Evolutionary conservation across 2,329 filamentous ascomycete genomes (phyloP), one percentile per base, ranked within the genome.

Genomic region (Pyrenochaeta sp.): DNA sequence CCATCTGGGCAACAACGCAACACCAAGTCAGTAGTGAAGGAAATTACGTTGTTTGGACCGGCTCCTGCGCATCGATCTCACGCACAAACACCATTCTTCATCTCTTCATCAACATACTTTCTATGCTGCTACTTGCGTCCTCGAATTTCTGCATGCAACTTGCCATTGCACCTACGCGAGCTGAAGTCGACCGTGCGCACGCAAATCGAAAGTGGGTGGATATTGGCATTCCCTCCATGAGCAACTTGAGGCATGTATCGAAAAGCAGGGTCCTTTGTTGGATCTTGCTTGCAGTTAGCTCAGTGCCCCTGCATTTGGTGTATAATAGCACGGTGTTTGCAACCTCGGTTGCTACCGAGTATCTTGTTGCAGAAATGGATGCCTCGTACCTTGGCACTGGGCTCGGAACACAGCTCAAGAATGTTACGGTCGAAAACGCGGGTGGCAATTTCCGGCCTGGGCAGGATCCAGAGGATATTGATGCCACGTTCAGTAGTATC

Each of bases 71-170:
- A 19, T 19, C 19, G 19, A 19, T 19, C 19, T 19, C 19, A 19
- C 19, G 19, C 19, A 30, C 28, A 9, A 66, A 62, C 39, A 50
- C 51, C 10, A 52, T 32, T 24, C 34, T 81, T 0, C 83, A 85
- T 68, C 64, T 85, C 25, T 54, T 78, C 2, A 80, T 86, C 65
- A 86, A 86, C 69, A 54, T 77, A 0, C 68, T 84, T 28, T 78
- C 79, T 30, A 83, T 81, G 0, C 53, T 77, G 1, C 56, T 85
- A 13, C 74, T 85, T 0, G 75, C 77, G 1, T 81, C 81, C 3
- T 82, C 79, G 37, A 84, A 84, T 64, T 84, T 82, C 58, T 80
- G 77, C 54, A 85, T 85, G 81, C 84, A 86, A 58, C 75, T 80
- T 24, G 68, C 86, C 12, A 79, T 72, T 15, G 78, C 83, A 0